Percentiles rank a stretch among this genome's conserved stretches.
These are phyloP conservation scores for Blastomyces parvus DNA, from an alignment of 2,329 filamentous ascomycete species.

Conservation along the genomic window DNA sequence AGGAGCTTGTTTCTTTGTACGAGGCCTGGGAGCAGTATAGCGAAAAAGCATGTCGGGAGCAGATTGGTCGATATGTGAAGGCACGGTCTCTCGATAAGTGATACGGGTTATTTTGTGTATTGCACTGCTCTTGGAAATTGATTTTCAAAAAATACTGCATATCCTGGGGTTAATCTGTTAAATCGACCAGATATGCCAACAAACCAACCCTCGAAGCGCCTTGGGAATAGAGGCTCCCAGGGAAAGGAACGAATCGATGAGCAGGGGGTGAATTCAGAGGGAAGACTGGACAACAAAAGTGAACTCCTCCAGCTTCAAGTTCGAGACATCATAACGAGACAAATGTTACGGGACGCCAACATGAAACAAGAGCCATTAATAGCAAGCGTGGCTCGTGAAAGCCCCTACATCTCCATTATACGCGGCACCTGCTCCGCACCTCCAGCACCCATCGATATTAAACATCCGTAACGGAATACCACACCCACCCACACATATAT, in stretches of 20 bases:
- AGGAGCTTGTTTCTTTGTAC: conserved; percentile 85
- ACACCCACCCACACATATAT: no score
- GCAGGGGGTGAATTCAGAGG: not conserved
- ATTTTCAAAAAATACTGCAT: not conserved
- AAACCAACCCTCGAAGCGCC: not conserved
- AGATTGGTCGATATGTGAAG: conserved; percentile 54
- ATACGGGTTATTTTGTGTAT: conserved; percentile 14
- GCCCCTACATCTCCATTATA: not conserved
- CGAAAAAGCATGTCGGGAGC: conserved; percentile 56
- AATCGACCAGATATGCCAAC: no score
- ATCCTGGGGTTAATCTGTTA: not conserved
- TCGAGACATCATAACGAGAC: no score
- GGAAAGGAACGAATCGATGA: not conserved
- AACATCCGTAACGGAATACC: no score
- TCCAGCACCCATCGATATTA: no score
- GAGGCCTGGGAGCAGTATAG: conserved; percentile 61
- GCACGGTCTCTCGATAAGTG: conserved; percentile 49
- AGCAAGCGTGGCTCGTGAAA: not conserved
- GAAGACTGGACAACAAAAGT: not conserved
- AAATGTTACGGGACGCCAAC: not conserved
- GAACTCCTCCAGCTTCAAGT: not conserved
- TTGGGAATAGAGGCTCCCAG: not conserved
- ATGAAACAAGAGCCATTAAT: not conserved
- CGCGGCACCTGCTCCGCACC: not conserved
- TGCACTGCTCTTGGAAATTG: not conserved